Base-by-base conservation (phyloP, 208 protist species). In the Wallacemonas sp. region DNA sequence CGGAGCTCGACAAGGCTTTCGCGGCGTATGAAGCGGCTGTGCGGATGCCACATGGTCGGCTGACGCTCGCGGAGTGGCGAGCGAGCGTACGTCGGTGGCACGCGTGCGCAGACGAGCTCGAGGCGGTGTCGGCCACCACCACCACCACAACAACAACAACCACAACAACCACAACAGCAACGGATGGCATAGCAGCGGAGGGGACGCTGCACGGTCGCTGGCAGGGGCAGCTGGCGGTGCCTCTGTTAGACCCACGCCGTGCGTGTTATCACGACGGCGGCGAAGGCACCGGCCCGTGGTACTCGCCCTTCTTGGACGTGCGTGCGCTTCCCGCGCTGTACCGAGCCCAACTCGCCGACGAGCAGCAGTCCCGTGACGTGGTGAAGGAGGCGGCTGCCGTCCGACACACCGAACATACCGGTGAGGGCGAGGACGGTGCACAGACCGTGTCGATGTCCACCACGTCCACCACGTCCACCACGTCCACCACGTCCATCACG, bases 171-270 rank as follows among this genome's bases (percentile, higher is more conserved):
- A n/a, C n/a, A n/a, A n/a, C n/a, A n/a, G n/a, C n/a, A n/a, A n/a
- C n/a, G n/a, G n/a, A n/a, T n/a, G n/a, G n/a, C n/a, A n/a, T n/a
- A n/a, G n/a, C n/a, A n/a, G n/a, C n/a, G n/a, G n/a, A n/a, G n/a
- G n/a, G n/a, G n/a, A n/a, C 57, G 3, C 14, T 59, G 52, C 26
- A 59, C 28, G 52, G 29, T 3, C 10, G 20, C 4, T 59, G 52
- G 52, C 52, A n/a, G 5, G 52, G 52, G 7, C 52, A 3, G 5
- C 45, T 63, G n/a, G 65, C 62, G 8, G 25, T 83, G 20, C 77
- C 77, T 18, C 66, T 79, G 16, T 67, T 83, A 8, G 63, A 83
- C 25, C 72, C 77, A 0, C 23, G 12, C 1, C 23, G 75, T 4
- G 77, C 73, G 3, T 65, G 48, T 0, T 26, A 52, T 5, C 46